phyloP scores from a whole-genome alignment of 208 protist species.

The Crithidia expoeki region DNA sequence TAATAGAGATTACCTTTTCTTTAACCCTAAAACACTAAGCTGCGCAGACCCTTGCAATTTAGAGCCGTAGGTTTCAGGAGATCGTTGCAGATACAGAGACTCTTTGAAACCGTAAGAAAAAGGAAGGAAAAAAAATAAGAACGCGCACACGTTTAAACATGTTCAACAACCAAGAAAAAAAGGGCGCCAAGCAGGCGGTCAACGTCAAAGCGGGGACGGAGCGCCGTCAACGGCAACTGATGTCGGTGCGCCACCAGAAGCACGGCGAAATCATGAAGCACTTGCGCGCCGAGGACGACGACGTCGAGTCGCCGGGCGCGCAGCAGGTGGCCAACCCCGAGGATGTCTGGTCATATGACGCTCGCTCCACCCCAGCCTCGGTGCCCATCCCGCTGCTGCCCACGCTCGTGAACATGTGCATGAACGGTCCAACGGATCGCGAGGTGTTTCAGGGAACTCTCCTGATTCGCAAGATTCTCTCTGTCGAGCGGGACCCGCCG shows the following conservation, averaged over 20 bases:
- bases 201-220: constrained; percentile 63
- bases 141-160: constrained; percentile 8
- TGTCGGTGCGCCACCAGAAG: constrained; percentile 63
- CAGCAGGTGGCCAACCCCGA: constrained; percentile 22
- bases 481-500: constrained; percentile 95
- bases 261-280: constrained; percentile 74
- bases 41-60: no score
- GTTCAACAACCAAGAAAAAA: constrained; percentile 42
- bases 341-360: constrained; percentile 62
- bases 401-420: constrained; percentile 64
- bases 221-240: constrained; percentile 73
- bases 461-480: constrained; percentile 90
- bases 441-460: constrained; percentile 82
- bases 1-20: no score
- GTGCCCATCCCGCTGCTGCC: constrained; percentile 78
- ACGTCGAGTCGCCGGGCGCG: not conserved
- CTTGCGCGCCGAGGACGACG: constrained; percentile 46
- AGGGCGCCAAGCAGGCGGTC: constrained; percentile 64
- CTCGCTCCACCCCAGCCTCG: constrained; percentile 43
- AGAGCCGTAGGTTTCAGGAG: no score
- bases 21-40: no score
- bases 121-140: not conserved
- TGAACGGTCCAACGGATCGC: constrained; percentile 42
- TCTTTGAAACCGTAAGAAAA: no score
- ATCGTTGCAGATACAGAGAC: no score